These are phyloP conservation scores for Microbotryum lychnidis-dioicae DNA, from an alignment of 1,284 basidiomycete species.

Conservation along the genomic window DNA sequence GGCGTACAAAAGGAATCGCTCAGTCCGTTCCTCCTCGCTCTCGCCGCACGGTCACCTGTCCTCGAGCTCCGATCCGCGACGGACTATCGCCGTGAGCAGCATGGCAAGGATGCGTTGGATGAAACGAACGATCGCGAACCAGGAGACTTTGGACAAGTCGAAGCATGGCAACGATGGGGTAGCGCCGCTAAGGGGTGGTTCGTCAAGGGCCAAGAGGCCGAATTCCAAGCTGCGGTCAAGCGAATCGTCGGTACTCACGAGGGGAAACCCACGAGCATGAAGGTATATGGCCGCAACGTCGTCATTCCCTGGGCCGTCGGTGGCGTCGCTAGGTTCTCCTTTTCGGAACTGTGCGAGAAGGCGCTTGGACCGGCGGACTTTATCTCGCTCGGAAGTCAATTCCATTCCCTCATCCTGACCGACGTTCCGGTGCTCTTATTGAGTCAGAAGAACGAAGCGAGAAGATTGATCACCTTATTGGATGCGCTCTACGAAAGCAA, in stretches of 20 bases:
- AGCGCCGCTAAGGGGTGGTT: slow-evolving; percentile 32
- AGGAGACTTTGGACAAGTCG: slow-evolving; percentile 17
- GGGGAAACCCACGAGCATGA: slow-evolving; percentile 32
- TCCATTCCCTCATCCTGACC: slow-evolving; percentile 52
- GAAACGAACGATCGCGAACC: background rate
- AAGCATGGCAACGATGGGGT: slow-evolving; percentile 29
- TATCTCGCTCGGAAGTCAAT: slow-evolving; percentile 48
- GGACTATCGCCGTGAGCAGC: slow-evolving; percentile 36
- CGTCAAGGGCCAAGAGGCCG: slow-evolving; percentile 27
- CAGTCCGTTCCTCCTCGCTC: slow-evolving; percentile 55
- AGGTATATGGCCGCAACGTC: slow-evolving; percentile 50
- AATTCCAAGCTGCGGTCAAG: slow-evolving; percentile 39
- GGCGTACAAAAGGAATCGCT: slow-evolving; percentile 54
- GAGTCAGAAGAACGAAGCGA: slow-evolving; percentile 59
- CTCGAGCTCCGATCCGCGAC: slow-evolving; percentile 46
- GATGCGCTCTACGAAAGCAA: slow-evolving; percentile 50
- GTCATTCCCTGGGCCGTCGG: slow-evolving; percentile 47
- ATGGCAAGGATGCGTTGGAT: slow-evolving; percentile 12
- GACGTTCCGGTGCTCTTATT: slow-evolving; percentile 54
- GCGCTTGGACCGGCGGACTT: slow-evolving; percentile 64
- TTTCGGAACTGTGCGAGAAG: slow-evolving; percentile 56
- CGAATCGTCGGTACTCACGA: slow-evolving; percentile 28
- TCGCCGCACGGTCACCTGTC: slow-evolving; percentile 57
- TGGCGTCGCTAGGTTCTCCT: slow-evolving; percentile 50
- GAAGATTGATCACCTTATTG: slow-evolving; percentile 61